These are phyloP conservation scores for Heliosperma pusillum DNA, from an alignment of 148 eudicot genomes.

Conservation along the genomic window DNA sequence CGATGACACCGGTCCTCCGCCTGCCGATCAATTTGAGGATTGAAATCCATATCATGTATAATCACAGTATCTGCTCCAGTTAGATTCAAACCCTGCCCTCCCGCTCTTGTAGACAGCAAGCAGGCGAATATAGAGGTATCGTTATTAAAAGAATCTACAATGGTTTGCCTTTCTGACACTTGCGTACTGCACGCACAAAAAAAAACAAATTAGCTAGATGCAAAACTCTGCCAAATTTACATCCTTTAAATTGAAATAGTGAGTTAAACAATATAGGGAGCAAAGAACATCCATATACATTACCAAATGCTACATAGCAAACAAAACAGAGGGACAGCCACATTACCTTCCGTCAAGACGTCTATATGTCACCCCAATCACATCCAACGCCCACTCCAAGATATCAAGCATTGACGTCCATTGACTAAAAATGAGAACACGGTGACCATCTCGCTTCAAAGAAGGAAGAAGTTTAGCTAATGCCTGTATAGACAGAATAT, in stretches of 20 bases:
- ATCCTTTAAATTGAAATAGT: neutral
- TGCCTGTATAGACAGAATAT: conserved; percentile 41
- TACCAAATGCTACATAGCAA: neutral
- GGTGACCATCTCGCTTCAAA: conserved; percentile 59
- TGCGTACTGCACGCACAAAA: conserved; percentile 54
- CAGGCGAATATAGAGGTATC: conserved; percentile 86
- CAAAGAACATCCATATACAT: neutral
- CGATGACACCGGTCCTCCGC: conserved; percentile 99
- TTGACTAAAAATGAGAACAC: conserved; percentile 96
- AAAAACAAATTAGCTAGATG: neutral
- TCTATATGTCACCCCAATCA: conserved; percentile 72
- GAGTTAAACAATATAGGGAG: neutral
- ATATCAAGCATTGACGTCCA: conserved; percentile 99
- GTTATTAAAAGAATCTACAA: conserved; percentile 79
- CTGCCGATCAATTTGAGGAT: conserved; percentile 96
- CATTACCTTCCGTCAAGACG: conserved; percentile 98
- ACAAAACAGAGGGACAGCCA: neutral
- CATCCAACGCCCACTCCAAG: conserved; percentile 96
- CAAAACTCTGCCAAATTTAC: neutral
- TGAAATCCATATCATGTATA: conserved; percentile 98
- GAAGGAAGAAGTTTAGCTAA: conserved; percentile 75
- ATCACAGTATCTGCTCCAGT: conserved; percentile 96
- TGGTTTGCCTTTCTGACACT: conserved; percentile 86
- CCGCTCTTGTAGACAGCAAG: conserved; percentile 96
- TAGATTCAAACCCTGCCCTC: conserved; percentile 94